Evolutionary conservation across 345 rosid genomes (phyloP), one percentile per base, ranked within the genome.

Genomic region (Gossypioides kirkii): DNA sequence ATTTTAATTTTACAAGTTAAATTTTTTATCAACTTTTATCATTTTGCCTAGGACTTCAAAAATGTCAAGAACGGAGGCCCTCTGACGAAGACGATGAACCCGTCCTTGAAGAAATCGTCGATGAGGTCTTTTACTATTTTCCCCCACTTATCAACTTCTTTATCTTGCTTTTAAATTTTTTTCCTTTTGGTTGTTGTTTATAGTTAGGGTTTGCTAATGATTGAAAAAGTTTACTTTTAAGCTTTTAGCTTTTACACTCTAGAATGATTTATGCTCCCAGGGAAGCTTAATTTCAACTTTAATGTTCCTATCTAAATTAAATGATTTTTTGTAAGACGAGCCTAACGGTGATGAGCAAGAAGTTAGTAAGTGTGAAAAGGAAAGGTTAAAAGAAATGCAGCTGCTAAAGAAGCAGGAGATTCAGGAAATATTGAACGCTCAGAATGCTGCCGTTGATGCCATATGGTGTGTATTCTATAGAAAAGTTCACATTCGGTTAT

Each of bases 391-490:
- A 62, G 98, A 91, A 78, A 88, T 95, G 97, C 96, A 91, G 86
- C 81, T 79, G 74, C 23, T 92, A 81, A 95, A 95, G 89, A 95
- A 88, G 52, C 90, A 92, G 77, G 91, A 92, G 89, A 78, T 95
- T 83, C 98, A 95, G 80, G 99, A 95, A 72, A 88, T 95, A 77
- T 77, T 95, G 77, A 97, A 95, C 28, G 82, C 82, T 0, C 99
- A 95, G 75, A 95, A 95, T 83, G 98, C 99, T 13, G 85, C 97
- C 45, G 86, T 92, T 12, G 97, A 95, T 61, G 98, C 98, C 32
- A 92, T 75, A 95, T 95, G 93, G 98, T 95, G 54, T 6, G 81
- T 79, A 38, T 47, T 63, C 23, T 50, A 36, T 50, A 3, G 38
- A 28, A 38, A 63, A 18, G 23, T 20, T 49, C 16, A 5, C 6